phyloP scores from a whole-genome alignment of 2,329 filamentous ascomycete genomes.

The Ascochyta viciae-villosae region DNA sequence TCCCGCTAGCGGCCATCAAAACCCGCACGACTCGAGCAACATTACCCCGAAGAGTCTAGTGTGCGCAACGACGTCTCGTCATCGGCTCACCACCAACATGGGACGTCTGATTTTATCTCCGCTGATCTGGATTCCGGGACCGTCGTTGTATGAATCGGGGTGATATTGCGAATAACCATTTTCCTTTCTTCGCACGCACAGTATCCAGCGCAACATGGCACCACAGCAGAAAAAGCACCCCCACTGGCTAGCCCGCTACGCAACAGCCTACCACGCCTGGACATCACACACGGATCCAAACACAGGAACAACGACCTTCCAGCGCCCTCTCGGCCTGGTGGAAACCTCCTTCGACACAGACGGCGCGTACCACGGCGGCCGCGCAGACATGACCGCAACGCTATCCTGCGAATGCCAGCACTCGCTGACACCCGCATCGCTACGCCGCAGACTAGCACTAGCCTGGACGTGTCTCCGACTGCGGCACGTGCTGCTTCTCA shows the following conservation, averaged over 20 bases:
- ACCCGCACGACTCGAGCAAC: conserved; percentile 7
- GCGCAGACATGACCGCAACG: conserved; percentile 54
- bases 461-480: conserved; percentile 52
- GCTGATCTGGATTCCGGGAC: too few relatives aligned
- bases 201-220: too few relatives aligned
- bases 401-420: conserved; percentile 47
- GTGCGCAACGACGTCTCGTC: background rate
- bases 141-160: too few relatives aligned
- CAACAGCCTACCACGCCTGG: conserved; percentile 50
- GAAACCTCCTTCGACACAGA: conserved; percentile 56
- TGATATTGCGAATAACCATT: too few relatives aligned
- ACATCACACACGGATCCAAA: background rate
- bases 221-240: conserved; percentile 3
- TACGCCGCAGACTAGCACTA: conserved; percentile 46
- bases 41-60: conserved; percentile 10
- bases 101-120: background rate
- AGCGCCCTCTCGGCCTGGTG: conserved; percentile 52
- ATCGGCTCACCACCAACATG: background rate
- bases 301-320: conserved; percentile 31
- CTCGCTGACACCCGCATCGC: conserved; percentile 32
- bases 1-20: conserved; percentile 7
- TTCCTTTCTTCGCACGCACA: too few relatives aligned
- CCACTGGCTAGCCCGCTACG: conserved; percentile 53
- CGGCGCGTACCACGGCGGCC: conserved; percentile 53
- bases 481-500: conserved; percentile 50